These are phyloP conservation scores for Paragyromitra xinjiangensis DNA, from an alignment of 495 filamentous ascomycete genomes.

Conservation along the genomic window DNA sequence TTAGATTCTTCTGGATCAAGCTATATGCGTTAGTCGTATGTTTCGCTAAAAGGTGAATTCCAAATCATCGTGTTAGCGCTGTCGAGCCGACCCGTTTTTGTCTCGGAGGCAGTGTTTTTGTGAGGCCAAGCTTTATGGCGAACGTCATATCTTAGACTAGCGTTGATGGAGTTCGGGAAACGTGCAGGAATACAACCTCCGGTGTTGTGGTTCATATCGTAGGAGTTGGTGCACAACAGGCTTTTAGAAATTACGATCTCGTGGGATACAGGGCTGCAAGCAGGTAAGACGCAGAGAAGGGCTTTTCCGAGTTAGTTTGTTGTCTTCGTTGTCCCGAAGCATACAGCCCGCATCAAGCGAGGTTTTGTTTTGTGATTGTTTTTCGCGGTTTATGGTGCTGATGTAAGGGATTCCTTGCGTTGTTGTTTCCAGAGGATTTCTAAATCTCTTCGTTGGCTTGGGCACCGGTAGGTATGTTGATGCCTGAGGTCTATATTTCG, in stretches of 20 bases:
- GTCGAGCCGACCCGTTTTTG: slow-evolving; percentile 23
- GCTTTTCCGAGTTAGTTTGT: background rate
- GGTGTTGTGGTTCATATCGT: slow-evolving; percentile 2
- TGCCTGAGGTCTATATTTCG: slow-evolving; percentile 25
- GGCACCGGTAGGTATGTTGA: background rate
- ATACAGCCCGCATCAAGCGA: background rate
- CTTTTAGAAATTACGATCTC: slow-evolving; percentile 15
- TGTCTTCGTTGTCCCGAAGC: background rate
- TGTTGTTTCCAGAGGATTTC: background rate
- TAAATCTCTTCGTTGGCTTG: background rate
- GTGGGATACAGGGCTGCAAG: background rate
- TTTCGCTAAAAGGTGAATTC: slow-evolving; percentile 17
- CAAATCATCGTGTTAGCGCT: slow-evolving; percentile 39
- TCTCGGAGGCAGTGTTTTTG: slow-evolving; percentile 13
- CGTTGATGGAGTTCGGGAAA: background rate
- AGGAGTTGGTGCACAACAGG: background rate
- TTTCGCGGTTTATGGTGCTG: slow-evolving; percentile 3
- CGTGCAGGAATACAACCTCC: background rate
- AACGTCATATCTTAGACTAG: slow-evolving; percentile 32
- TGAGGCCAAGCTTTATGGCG: slow-evolving; percentile 29
- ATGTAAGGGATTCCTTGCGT: slow-evolving; percentile 31
- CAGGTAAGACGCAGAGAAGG: background rate
- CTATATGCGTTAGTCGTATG: background rate
- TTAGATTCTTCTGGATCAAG: background rate
- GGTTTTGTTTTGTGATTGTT: slow-evolving; percentile 1